Percentiles rank a stretch among this genome's conserved stretches.
phyloP scores from a whole-genome alignment of 1,284 basidiomycete species.

The Exobasidium rhododendri region DNA sequence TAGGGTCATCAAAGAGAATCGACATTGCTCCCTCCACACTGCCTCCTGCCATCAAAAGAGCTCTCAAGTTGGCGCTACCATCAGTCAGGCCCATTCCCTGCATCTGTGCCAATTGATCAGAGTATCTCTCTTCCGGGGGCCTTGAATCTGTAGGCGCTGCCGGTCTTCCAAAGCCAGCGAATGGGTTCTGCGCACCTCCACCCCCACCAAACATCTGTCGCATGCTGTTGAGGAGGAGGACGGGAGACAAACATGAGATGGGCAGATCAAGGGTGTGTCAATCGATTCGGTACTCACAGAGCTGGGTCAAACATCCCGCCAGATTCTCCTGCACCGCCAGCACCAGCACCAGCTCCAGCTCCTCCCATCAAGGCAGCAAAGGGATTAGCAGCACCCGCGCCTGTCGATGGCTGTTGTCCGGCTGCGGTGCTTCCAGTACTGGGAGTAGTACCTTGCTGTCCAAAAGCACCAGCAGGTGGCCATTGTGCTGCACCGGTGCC shows the following conservation, averaged over 20 bases:
- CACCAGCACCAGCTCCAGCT: constrained; percentile 13
- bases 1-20: constrained; percentile 15
- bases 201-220: constrained; percentile 13
- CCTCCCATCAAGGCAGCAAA: constrained; percentile 9
- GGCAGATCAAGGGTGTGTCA: neutral
- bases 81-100: constrained; percentile 51
- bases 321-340: no score
- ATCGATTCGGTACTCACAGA: constrained; percentile 10
- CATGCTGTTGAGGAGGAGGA: constrained; percentile 8
- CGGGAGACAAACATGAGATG: neutral
- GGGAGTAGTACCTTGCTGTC: neutral
- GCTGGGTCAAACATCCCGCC: constrained; percentile 17
- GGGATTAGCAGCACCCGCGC: neutral
- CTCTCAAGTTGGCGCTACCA: constrained; percentile 44
- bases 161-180: constrained; percentile 15
- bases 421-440: constrained; percentile 3
- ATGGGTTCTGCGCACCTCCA: constrained; percentile 16
- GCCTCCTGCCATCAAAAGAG: constrained; percentile 45
- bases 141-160: constrained; percentile 29
- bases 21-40: constrained; percentile 15
- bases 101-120: constrained; percentile 49
- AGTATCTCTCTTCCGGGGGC: constrained; percentile 48
- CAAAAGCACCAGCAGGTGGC: constrained; percentile 20
- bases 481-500: constrained; percentile 20
- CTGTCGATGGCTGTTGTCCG: neutral